Evolutionary conservation across 768 basidiomycete genomes (phyloP), one percentile per base, ranked within the genome.

Genomic region (Macrocybe gigantea): DNA sequence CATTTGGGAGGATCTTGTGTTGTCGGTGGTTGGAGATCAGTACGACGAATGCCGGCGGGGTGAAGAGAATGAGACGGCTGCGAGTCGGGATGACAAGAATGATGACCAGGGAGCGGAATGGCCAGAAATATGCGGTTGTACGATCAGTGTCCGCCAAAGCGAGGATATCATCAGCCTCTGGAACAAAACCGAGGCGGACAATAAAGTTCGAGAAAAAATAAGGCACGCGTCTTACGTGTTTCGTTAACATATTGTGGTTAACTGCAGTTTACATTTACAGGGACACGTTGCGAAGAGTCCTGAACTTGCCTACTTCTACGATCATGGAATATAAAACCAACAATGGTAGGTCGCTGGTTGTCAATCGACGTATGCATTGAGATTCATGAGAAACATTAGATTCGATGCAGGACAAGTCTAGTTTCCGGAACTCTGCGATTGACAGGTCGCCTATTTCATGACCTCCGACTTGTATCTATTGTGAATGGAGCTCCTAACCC

Each of bases 261-360:
- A 47, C 46, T 43, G 48, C 44, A 32, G 32, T 14, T 37, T 34
- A 36, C 12, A 11, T 35, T 15, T 30, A 36, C 53, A 94, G 93
- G 63, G 91, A 93, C 57, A 86, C 84, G 2, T 80, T 97, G 54
- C 77, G 86, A 41, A 67, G 68, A 56, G 81, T 91, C 10, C 75
- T 97, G 41, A 79, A 82, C 61, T 73, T 97, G 11, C 85, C 93
- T 9, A 59, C 80, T 1, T 71, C 78, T 13, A 94, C 92, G 1
- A 77, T 84, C 51, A 88, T 95, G 82, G 93, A 97, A 63, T 97
- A 96, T 66, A 94, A 95, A 63, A 87, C 91, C 7, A 95, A 95
- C 65, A 92, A 87, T 52, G 89, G 89, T 86, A 49, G 38, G 76
- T 52, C 12, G 11, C 43, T 14, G n/a, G n/a, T n/a, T n/a, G n/a